Percentiles rank a stretch among this genome's conserved stretches.
Conservation (phyloP, 192 early-diverging fungal genomes). For the Coemansia sp. region DNA sequence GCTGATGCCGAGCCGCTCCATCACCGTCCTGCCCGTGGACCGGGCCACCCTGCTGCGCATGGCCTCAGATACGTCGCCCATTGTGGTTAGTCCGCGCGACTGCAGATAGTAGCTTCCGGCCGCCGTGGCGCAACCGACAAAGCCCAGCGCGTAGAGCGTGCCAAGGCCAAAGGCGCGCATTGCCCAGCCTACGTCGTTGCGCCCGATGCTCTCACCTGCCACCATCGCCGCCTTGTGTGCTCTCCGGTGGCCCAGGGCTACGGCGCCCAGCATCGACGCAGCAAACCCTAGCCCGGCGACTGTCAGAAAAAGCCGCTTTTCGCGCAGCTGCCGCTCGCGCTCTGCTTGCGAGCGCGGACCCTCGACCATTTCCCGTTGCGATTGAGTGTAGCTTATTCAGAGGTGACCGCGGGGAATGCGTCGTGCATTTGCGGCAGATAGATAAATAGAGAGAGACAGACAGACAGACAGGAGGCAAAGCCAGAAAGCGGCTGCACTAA, state of each 20-base stretch:
- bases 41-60: constrained; percentile 9
- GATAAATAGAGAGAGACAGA: no score
- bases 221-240: constrained; percentile 16
- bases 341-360: constrained; percentile 20
- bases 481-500: no score
- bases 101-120: constrained; percentile 32
- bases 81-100: constrained; percentile 11
- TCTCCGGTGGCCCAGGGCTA: constrained; percentile 37
- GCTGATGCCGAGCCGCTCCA: constrained; percentile 11
- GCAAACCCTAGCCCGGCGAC: constrained; percentile 27
- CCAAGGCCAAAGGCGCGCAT: constrained; percentile 36
- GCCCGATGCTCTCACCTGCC: constrained; percentile 18
- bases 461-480: no score
- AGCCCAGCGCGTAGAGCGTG: constrained; percentile 35
- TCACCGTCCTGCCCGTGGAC: constrained; percentile 8
- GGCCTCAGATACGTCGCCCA: constrained; percentile 6
- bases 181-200: constrained; percentile 22
- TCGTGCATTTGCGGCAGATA: no score
- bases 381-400: no score
- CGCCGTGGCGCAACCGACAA: constrained; percentile 23
- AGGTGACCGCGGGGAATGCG: no score
- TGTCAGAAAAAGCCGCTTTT: constrained; percentile 26
- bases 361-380: constrained; percentile 3
- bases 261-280: constrained; percentile 22
- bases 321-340: constrained; percentile 23